Base-by-base conservation (phyloP, 805 yeast species). In the Trichomonascus vanleenenianus region DNA sequence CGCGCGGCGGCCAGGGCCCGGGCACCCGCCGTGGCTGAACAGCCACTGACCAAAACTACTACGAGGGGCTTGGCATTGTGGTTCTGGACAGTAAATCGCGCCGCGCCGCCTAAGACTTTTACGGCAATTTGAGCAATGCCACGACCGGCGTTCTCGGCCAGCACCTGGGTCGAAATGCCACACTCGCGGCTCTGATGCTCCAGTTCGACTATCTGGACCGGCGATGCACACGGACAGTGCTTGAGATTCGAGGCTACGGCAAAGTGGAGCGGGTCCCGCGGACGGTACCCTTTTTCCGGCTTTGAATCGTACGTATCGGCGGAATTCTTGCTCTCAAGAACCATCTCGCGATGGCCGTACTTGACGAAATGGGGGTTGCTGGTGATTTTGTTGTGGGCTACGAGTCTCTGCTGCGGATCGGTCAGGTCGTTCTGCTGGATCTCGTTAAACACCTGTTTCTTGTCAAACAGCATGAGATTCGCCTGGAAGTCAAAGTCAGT, bases 401-500 rank as follows among this genome's bases (percentile, higher is more conserved):
- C 95, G 39, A 86, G 70, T 53, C 95, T 71, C 37, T 75, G 71
- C 11, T 72, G 67, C 1, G 82, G 81, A 34, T 73, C 76, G 14
- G 78, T 70, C 15, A 69, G 72, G 58, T 88, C 96, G 44, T 70
- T 66, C 50, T 72, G 72, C 42, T 78, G 78, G 56, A 89, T 74
- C 58, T 86, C 87, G 41, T 83, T 84, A 62, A 89, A 83, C 2
- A 88, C 91, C 4, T 80, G 71, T 48, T 72, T 68, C 62, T 89
- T 89, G 62, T 89, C 93, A 57, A 89, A 89, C 70, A 80, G 78
- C 19, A 81, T 81, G 51, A 89, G 71, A 58, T 84, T 85, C 11
- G 85, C 81, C 45, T 78, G 85, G 63, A 89, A 89, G 61, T 89
- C 96, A 64, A 89, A 89, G 51, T 87, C 96, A 71, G 60, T 76